Evolutionary conservation across 2,329 filamentous ascomycete species (phyloP).

Genomic region (Fusarium incarnatum): DNA sequence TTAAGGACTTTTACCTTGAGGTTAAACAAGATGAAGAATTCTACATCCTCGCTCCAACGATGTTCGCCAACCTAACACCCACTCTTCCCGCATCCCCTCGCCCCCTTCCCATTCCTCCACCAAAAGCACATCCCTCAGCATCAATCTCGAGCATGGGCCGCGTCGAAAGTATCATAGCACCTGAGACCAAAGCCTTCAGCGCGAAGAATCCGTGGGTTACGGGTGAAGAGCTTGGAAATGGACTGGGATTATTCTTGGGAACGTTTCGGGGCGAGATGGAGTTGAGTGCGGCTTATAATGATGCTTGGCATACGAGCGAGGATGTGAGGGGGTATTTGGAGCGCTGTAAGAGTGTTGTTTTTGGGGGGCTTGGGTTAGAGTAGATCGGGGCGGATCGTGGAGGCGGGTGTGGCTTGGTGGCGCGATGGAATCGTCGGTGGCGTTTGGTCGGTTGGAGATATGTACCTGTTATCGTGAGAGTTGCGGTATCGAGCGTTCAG

Average conservation of each 20-base stretch:
- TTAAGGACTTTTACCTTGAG: conserved; percentile 46
- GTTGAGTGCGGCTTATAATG: conserved; percentile 57
- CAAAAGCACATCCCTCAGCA: conserved; percentile 44
- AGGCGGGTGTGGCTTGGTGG: background rate
- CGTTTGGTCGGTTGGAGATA: too few species aligned
- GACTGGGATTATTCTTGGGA: conserved; percentile 55
- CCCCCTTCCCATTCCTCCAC: conserved; percentile 41
- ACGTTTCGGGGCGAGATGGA: conserved; percentile 53
- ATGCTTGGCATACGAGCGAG: conserved; percentile 54
- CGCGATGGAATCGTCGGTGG: background rate
- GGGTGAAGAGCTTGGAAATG: conserved; percentile 57
- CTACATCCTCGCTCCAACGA: conserved; percentile 40
- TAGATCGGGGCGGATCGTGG: too few species aligned
- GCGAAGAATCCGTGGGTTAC: conserved; percentile 57
- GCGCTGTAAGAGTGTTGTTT: conserved; percentile 30
- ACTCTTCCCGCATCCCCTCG: conserved; percentile 13
- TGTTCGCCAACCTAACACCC: conserved; percentile 39
- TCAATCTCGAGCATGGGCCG: conserved; percentile 52
- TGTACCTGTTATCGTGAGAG: background rate
- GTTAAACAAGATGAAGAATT: conserved; percentile 50
- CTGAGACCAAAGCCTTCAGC: conserved; percentile 44
- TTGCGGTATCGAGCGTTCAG: background rate
- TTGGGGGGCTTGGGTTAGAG: background rate
- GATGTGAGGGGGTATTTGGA: conserved; percentile 41
- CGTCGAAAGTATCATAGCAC: conserved; percentile 51